Evolutionary conservation across 257 asterid species (phyloP).

Genomic region (Nicotiana tomentosiformis): DNA sequence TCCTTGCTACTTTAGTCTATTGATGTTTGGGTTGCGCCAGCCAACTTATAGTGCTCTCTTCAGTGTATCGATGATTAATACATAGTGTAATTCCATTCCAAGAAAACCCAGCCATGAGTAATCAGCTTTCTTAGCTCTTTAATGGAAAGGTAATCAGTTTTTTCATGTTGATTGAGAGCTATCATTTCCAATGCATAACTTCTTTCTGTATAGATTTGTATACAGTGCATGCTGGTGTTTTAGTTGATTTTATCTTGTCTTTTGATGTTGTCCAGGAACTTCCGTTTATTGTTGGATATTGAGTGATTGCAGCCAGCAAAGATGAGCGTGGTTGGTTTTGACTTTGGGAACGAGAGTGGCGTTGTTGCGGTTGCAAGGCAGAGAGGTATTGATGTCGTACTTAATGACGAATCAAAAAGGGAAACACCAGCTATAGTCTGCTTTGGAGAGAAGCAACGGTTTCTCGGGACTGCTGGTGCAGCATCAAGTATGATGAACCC

Average conservation of each 20-base stretch:
- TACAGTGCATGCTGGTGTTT: neutral
- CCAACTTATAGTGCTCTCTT: neutral
- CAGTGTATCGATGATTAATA: neutral
- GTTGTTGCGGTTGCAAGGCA: conserved; percentile 98
- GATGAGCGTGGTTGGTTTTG: conserved; percentile 99
- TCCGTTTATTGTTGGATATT: neutral
- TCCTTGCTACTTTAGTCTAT: neutral
- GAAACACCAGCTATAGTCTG: conserved; percentile 92
- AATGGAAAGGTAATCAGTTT: neutral
- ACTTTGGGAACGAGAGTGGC: conserved; percentile 84
- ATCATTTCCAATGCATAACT: neutral
- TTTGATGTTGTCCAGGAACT: conserved; percentile 29
- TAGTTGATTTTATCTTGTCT: neutral
- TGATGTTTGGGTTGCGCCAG: neutral
- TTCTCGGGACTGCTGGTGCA: conserved; percentile 97
- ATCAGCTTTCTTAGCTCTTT: neutral
- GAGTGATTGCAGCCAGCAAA: conserved; percentile 14
- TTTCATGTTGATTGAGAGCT: neutral
- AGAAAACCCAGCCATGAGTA: neutral
- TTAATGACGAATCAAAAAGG: conserved; percentile 89
- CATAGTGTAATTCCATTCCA: neutral
- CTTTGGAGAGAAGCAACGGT: conserved; percentile 92
- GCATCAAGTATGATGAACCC: conserved; percentile 97
- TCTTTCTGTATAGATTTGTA: neutral
- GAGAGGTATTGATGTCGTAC: conserved; percentile 94